Base-by-base conservation (phyloP, 2,329 filamentous ascomycete genomes). In the Ustilaginoidea virens region DNA sequence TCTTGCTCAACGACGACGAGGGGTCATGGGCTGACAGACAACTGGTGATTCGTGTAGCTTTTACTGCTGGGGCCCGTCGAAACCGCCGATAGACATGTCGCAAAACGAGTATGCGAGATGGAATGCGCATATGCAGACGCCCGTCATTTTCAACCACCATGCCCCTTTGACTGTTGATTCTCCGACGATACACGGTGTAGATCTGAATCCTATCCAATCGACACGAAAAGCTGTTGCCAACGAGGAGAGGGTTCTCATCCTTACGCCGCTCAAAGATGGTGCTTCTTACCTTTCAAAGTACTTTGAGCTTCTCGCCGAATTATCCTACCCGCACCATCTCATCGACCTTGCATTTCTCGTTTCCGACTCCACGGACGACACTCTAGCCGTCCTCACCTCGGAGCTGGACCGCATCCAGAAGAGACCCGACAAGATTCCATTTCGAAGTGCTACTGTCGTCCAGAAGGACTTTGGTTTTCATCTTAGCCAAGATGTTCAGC, bases 341-440 rank as follows among this genome's bases (percentile, higher is more conserved):
- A 96, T 98, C 48, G 90, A 98, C 49, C 66, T 98, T 29, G 90
- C 74, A 15, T 98, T 98, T 58, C 70, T 98, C 16, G 83, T 98
- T 31, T 81, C 85, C 40, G 90, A 98, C 52, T 87, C 80, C 32
- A 73, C 64, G 23, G 90, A 98, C 49, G 86, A 96, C 45, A 98
- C 90, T 1, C 60, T 93, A 25, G 83, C 82, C n/a, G 71, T 83
- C 7, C 67, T 98, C 24, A 68, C 80, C 3, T 72, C 76, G 36
- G 90, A 98, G 55, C 63, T 96, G 35, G 77, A 93, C 39, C 74
- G 87, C 31, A 73, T 96, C 31, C 90, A 98, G 55, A 77, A 76
- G 44, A 73, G 78, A 36, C 68, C 73, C 15, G 81, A 90, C 41
- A 75, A 75, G 41, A 66, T 85, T 23, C 78, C 86, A 1, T 98